phyloP scores from a whole-genome alignment of 306 rosid species.

The Carpinus viminea region DNA sequence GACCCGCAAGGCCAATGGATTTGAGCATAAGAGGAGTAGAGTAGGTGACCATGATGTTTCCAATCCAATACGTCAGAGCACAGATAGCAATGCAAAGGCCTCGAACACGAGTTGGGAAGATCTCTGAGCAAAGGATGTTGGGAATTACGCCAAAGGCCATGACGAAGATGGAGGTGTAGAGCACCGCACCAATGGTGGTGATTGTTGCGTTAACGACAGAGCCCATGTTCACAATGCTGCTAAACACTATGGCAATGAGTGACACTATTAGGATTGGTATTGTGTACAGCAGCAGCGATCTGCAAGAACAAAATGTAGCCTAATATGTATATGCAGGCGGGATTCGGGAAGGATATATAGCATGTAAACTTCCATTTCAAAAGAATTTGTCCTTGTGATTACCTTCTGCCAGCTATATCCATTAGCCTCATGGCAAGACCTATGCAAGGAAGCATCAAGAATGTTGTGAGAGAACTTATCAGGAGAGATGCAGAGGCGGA shows the following conservation, averaged over 20 bases:
- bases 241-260: constrained; percentile 50
- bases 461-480: constrained; percentile 48
- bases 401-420: constrained; percentile 83
- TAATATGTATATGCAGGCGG: constrained; percentile 3
- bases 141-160: constrained; percentile 72
- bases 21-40: constrained; percentile 52
- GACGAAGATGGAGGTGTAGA: constrained; percentile 61
- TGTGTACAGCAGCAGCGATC: constrained; percentile 65
- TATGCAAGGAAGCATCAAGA: constrained; percentile 82
- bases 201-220: constrained; percentile 46
- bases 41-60: constrained; percentile 55
- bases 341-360: neutral
- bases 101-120: constrained; percentile 66
- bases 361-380: neutral
- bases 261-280: constrained; percentile 56
- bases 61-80: constrained; percentile 62
- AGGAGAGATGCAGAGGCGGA: constrained; percentile 59
- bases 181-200: constrained; percentile 44
- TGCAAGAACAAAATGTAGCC: constrained; percentile 31
- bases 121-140: constrained; percentile 64
- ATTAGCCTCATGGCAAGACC: constrained; percentile 60
- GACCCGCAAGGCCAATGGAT: constrained; percentile 55
- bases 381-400: constrained; percentile 1
- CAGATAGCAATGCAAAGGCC: constrained; percentile 68
- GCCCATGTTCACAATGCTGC: constrained; percentile 34